phyloP scores from a whole-genome alignment of 495 filamentous ascomycete species.

The Neurospora pannonica region DNA sequence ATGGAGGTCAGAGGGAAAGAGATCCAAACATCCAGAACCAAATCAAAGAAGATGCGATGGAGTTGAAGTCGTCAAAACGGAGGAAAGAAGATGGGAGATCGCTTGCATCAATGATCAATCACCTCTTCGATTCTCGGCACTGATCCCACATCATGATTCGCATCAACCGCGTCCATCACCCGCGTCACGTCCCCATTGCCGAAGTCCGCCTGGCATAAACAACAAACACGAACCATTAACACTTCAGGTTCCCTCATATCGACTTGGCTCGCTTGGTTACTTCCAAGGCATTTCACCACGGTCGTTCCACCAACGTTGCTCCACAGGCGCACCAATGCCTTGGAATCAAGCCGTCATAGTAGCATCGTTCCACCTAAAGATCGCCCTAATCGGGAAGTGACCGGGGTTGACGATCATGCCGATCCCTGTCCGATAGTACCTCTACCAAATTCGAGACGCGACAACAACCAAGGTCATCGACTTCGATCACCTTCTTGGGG shows the following conservation, averaged over 20 bases:
- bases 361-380: background rate
- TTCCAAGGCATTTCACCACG: conserved; percentile 13
- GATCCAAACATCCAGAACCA: background rate
- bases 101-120: background rate
- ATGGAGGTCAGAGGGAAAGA: background rate
- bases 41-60: background rate
- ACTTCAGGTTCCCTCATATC: conserved; percentile 5
- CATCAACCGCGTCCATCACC: background rate
- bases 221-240: background rate
- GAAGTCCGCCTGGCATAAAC: background rate
- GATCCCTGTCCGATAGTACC: background rate
- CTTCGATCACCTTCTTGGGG: background rate
- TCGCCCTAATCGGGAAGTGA: background rate
- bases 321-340: background rate
- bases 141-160: background rate
- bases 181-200: background rate
- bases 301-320: background rate
- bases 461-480: too few species aligned
- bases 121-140: background rate
- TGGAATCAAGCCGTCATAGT: background rate
- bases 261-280: too few species aligned
- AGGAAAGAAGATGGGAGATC: background rate
- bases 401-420: background rate
- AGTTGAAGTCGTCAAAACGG: background rate
- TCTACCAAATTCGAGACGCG: background rate